These are phyloP conservation scores for Angophora floribunda DNA, from an alignment of 345 rosid genomes.

Conservation along the genomic window DNA sequence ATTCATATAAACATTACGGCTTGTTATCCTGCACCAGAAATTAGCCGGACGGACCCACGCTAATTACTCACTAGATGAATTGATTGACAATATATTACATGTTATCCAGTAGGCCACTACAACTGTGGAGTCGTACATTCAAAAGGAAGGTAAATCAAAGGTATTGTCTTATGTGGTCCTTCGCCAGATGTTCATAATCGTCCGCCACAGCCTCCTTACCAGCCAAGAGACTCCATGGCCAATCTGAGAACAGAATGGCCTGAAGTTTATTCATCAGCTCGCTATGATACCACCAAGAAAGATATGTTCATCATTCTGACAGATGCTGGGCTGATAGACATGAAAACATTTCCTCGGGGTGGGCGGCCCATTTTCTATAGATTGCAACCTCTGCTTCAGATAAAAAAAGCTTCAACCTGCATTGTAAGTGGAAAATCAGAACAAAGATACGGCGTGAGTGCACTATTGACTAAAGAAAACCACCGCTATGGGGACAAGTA, in stretches of 20 bases:
- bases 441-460: background rate
- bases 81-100: background rate
- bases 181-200: background rate
- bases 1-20: no score
- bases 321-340: background rate
- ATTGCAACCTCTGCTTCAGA: slow-evolving; percentile 87
- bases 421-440: background rate
- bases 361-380: no score
- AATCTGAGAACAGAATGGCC: background rate
- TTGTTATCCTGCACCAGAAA: background rate
- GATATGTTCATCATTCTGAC: background rate
- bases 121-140: background rate
- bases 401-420: slow-evolving; percentile 92
- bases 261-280: background rate
- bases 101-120: background rate
- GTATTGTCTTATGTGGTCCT: background rate
- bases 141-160: background rate
- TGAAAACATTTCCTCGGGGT: no score
- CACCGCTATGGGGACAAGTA: background rate
- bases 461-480: no score
- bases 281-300: background rate
- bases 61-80: background rate
- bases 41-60: background rate
- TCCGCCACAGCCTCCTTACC: background rate
- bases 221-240: background rate